These are phyloP conservation scores for Aeminium ludgeri DNA, from an alignment of 495 filamentous ascomycete species.

Conservation along the genomic window DNA sequence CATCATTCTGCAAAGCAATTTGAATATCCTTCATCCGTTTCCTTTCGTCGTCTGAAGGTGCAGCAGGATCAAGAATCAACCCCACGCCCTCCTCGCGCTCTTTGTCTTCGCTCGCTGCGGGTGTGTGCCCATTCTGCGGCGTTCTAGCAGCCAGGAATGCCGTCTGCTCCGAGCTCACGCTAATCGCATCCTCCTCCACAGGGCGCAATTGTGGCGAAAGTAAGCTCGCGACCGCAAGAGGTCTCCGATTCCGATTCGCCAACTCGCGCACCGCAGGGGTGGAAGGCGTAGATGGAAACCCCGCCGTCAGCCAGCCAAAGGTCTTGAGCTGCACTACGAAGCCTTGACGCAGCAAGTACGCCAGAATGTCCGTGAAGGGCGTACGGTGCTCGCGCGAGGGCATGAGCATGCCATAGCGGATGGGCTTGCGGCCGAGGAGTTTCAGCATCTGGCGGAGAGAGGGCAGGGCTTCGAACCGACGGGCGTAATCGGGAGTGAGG, in stretches of 20 bases:
- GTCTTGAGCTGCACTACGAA: slow-evolving; percentile 86
- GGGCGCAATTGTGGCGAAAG: slow-evolving; percentile 11
- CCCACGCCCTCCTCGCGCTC: no score
- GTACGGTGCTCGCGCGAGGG: slow-evolving; percentile 79
- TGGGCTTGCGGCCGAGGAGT: slow-evolving; percentile 54
- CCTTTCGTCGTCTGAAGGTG: slow-evolving; percentile 2
- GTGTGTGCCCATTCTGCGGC: neutral
- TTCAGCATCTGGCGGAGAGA: slow-evolving; percentile 71
- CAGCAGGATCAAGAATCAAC: slow-evolving; percentile 10
- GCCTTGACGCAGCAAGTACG: slow-evolving; percentile 78
- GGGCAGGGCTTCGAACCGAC: slow-evolving; percentile 63
- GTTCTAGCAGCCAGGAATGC: neutral
- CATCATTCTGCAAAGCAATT: slow-evolving; percentile 9
- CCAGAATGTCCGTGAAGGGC: slow-evolving; percentile 74
- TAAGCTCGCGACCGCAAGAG: slow-evolving; percentile 6
- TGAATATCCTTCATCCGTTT: neutral
- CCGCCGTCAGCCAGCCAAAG: slow-evolving; percentile 53
- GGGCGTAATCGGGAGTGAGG: slow-evolving; percentile 56
- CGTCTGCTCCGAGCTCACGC: slow-evolving; percentile 10
- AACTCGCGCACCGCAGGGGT: neutral
- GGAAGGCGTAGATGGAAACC: neutral
- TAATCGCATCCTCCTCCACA: slow-evolving; percentile 7
- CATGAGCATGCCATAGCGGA: slow-evolving; percentile 62
- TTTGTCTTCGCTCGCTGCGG: neutral
- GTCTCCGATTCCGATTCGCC: neutral